Base-by-base conservation (phyloP, 73 alveolate species). In the Stentor coeruleus region DNA sequence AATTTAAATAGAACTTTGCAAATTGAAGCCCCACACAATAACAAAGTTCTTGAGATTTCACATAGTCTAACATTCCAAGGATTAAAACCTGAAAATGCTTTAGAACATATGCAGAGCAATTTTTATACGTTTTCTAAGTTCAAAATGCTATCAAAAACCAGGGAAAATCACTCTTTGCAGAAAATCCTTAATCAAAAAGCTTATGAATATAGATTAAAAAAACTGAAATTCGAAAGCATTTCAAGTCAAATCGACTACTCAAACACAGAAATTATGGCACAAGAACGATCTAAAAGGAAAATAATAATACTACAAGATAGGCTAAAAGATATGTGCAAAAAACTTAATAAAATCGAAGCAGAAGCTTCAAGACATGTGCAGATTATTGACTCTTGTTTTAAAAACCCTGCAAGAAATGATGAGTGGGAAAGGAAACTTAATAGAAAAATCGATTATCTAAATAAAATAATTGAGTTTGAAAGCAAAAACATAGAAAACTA, bases 351-450 rank as follows among this genome's bases (percentile, higher is more conserved):
- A 38, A 89, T 82, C 28, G 93, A 87, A 84, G 88, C 84, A 15
- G 93, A 87, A 59, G 76, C 74, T 60, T 72, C 58, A 58, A 15
- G 93, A 3, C 60, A 82, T 31, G 90, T 84, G 59, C 58, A 84
- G 77, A 84, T 87, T 55, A 59, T 77, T 39, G 31, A 37, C 2
- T 85, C 74, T 35, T 87, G 90, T 57, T 31, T 30, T 28, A 87
- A 83, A 59, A 87, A 87, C 73, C 85, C 85, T 33, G 91, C 93
- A 31, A 87, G 82, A 58, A 87, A 87, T 42, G 81, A 87, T 74
- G 93, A 87, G 35, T 85, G 91, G 93, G 86, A 74, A 3, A 75
- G 90, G 39, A 38, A 39, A 3, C 72, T 87, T 41, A 88, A 87
- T 39, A 28, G 55, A 3, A 59, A 39, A 42, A 88, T 87, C 14